Conservation (phyloP, 352 stramenopile species). For the Globisporangium polare region DNA sequence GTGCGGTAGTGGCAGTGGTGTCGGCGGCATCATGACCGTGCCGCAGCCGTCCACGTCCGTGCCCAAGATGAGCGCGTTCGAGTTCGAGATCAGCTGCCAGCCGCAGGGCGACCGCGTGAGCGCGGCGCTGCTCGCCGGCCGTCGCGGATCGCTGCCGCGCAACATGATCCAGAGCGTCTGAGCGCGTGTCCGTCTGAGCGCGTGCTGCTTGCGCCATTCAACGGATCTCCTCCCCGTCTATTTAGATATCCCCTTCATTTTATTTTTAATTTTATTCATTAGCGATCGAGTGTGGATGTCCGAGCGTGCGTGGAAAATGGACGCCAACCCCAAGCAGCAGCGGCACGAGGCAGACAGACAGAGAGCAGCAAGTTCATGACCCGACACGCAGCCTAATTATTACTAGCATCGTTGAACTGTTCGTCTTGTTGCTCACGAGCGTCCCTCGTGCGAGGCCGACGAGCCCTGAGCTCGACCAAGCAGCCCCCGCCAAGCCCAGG, state of each 20-base stretch:
- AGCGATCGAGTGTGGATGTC: background rate
- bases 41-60: conserved; percentile 17
- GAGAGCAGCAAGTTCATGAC: too few relatives aligned
- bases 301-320: background rate
- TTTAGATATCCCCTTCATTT: conserved; percentile 3
- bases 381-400: too few relatives aligned
- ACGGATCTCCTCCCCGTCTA: conserved; percentile 1
- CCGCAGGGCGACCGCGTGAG: conserved; percentile 14
- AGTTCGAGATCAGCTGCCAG: conserved; percentile 13
- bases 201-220: background rate
- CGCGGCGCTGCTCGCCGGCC: conserved; percentile 10
- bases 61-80: conserved; percentile 15
- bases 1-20: background rate
- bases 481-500: too few relatives aligned
- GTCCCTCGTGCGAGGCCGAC: too few relatives aligned
- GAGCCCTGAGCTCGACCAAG: too few relatives aligned
- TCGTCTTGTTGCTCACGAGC: too few relatives aligned
- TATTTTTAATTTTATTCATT: conserved; percentile 10
- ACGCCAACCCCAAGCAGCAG: too few relatives aligned
- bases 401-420: too few relatives aligned
- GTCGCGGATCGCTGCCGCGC: conserved; percentile 16
- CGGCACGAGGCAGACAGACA: too few relatives aligned
- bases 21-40: conserved; percentile 3
- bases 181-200: conserved; percentile 9
- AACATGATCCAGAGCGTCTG: conserved; percentile 28